Evolutionary conservation across 257 asterid species (phyloP).

Genomic region (Sherardia arvensis): DNA sequence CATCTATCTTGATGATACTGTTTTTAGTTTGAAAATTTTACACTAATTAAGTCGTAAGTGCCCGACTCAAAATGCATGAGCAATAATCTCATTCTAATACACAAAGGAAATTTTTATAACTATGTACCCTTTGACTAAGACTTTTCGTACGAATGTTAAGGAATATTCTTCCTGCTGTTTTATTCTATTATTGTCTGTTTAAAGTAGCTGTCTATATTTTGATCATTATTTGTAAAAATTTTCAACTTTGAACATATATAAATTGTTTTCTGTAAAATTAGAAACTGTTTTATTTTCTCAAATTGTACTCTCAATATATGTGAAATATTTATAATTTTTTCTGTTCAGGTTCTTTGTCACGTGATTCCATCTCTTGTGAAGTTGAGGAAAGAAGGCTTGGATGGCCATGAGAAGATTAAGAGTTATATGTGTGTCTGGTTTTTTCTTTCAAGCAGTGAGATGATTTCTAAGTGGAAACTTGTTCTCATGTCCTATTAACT

Average conservation of each 20-base stretch:
- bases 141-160: neutral
- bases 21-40: neutral
- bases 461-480: slow-evolving; percentile 25
- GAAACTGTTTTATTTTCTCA: neutral
- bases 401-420: slow-evolving; percentile 98
- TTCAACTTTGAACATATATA: neutral
- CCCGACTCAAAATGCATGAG: neutral
- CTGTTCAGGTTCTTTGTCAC: slow-evolving; percentile 72
- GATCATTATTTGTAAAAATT: neutral
- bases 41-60: neutral
- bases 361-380: slow-evolving; percentile 85
- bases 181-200: neutral
- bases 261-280: neutral
- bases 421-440: slow-evolving; percentile 97
- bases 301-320: neutral
- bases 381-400: slow-evolving; percentile 98
- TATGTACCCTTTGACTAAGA: neutral
- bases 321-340: neutral
- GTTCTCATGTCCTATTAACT: slow-evolving; percentile 10
- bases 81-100: neutral
- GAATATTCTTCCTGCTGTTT: neutral
- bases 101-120: neutral
- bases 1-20: neutral
- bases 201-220: neutral
- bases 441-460: slow-evolving; percentile 70